phyloP scores from a whole-genome alignment of 2,329 filamentous ascomycete genomes.

The Boeremia exigua region DNA sequence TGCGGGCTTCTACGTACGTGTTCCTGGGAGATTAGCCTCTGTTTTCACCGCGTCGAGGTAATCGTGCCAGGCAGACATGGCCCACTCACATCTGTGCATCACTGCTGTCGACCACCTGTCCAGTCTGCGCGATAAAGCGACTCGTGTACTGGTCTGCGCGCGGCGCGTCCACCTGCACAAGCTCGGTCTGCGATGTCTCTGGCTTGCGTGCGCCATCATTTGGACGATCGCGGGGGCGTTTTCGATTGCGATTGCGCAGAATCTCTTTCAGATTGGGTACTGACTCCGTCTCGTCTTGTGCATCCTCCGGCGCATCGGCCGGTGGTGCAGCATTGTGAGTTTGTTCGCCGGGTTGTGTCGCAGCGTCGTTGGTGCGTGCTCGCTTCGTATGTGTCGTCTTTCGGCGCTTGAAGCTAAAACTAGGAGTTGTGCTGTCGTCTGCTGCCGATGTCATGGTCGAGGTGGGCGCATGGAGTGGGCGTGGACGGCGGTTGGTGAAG shows the following conservation, averaged over 20 bases:
- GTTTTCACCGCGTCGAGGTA: not conserved
- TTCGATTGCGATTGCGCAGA: constrained; percentile 41
- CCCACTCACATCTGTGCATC: constrained; percentile 80
- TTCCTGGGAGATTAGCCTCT: constrained; percentile 76
- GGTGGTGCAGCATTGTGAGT: constrained; percentile 15
- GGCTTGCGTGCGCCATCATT: constrained; percentile 28
- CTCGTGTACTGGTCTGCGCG: constrained; percentile 25
- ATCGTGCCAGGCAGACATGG: not conserved
- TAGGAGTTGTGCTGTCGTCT: constrained; percentile 20
- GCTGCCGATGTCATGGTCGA: constrained; percentile 25
- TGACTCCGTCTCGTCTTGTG: constrained; percentile 26
- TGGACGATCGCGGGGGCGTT: constrained; percentile 34
- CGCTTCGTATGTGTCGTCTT: constrained; percentile 38
- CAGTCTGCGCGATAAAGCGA: constrained; percentile 76
- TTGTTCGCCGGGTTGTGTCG: not conserved
- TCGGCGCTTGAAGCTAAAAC: constrained; percentile 42
- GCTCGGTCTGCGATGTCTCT: constrained; percentile 23
- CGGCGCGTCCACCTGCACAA: constrained; percentile 27
- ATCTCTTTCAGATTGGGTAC: constrained; percentile 38
- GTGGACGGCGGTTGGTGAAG: not conserved
- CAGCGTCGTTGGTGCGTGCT: constrained; percentile 17
- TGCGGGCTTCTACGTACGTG: constrained; percentile 82
- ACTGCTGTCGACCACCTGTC: constrained; percentile 65
- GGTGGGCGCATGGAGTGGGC: not conserved
- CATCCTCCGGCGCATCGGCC: constrained; percentile 15